Evolutionary conservation across 495 filamentous ascomycete species (phyloP), one percentile per base, ranked within the genome.

Genomic region (Penicillium nucicola): DNA sequence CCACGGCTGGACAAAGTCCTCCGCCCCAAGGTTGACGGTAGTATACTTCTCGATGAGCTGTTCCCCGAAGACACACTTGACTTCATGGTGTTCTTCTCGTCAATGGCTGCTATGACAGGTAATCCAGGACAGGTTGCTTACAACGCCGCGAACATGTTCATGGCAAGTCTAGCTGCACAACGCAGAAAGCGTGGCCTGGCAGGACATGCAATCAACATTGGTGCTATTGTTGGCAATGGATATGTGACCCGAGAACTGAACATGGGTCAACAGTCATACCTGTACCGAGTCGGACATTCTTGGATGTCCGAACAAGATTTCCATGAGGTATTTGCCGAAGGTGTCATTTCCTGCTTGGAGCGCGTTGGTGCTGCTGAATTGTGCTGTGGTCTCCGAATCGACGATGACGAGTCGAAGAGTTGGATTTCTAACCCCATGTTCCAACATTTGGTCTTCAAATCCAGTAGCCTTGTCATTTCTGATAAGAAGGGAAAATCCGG

Each of bases 271-370:
- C 60, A 60, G 49, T 50, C 46, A 2, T 60, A 61, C 34, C 49
- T 58, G 7, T 62, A 52, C 41, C 56, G 50, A 53, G 57, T 49
- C 17, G 62, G 58, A 6, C 47, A 58, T 47, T 54, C 69, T 17
- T 76, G 70, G 48, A 77, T 84, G 43, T 83, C 81, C 1, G 82
- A 86, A 54, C 70, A 70, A 7, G 81, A 85, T 43, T 65, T 84
- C 42, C 78, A 81, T 31, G 77, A 83, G 50, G 71, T 82, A 56
- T 83, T 85, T 53, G 68, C 79, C 9, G 82, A 85, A 56, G 77
- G 80, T 15, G 71, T 86, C 15, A 34, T 62, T 1, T 51, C 61
- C 0, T 64, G 58, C 22, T 14, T 48, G 18, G 38, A 62, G 19
- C 23, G 45, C 9, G 18, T 30, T 0, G 40, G 33, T 2, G 34